These are phyloP conservation scores for Talinum fruticosum DNA, from an alignment of 148 eudicot genomes.

Conservation along the genomic window DNA sequence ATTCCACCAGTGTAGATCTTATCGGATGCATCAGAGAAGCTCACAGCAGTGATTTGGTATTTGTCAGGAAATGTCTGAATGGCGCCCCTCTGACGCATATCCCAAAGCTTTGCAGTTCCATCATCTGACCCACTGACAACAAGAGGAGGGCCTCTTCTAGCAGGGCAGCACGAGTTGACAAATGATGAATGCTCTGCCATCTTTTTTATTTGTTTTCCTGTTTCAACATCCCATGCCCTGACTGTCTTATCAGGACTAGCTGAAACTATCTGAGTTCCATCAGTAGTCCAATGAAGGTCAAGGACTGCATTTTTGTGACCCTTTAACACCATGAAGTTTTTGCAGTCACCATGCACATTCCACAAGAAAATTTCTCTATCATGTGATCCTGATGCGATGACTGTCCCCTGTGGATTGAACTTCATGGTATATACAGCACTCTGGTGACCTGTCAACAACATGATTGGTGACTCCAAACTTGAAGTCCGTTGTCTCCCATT, in stretches of 20 bases:
- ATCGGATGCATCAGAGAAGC: constrained; percentile 93
- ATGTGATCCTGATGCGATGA: constrained; percentile 90
- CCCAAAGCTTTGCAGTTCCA: constrained; percentile 98
- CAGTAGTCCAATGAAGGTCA: constrained; percentile 94
- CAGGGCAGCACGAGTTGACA: constrained; percentile 88
- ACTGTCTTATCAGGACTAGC: constrained; percentile 92
- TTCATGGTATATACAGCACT: constrained; percentile 91
- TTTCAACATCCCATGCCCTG: constrained; percentile 95
- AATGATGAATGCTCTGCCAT: constrained; percentile 87
- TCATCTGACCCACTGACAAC: constrained; percentile 95
- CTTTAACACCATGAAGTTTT: constrained; percentile 64
- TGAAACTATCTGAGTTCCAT: constrained; percentile 81
- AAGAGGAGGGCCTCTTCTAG: constrained; percentile 93
- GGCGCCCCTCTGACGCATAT: constrained; percentile 94
- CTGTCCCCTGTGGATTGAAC: constrained; percentile 84
- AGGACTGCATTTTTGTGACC: constrained; percentile 95
- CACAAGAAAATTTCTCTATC: constrained; percentile 81
- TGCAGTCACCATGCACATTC: constrained; percentile 51
- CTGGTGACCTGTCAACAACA: constrained; percentile 84
- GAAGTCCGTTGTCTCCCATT: constrained; percentile 86
- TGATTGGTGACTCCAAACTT: constrained; percentile 88
- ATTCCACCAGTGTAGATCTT: constrained; percentile 89
- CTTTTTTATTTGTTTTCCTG: constrained; percentile 87
- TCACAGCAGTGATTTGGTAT: constrained; percentile 90
- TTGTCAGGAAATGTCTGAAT: constrained; percentile 95